Conservation (phyloP, 352 stramenopile genomes). For the Pythium sukuiense region DNA sequence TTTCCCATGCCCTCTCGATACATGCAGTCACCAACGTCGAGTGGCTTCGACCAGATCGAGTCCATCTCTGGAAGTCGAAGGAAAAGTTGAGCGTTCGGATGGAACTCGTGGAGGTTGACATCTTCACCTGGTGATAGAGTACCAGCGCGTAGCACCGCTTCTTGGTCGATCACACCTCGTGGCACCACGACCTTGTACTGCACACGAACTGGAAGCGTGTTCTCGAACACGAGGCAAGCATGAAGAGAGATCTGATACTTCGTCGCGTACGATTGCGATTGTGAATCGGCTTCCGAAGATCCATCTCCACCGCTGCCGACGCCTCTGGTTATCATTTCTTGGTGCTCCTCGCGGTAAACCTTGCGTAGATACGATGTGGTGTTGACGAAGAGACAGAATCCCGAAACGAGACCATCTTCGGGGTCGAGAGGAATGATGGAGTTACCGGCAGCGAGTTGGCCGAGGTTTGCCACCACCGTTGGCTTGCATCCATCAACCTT, state of each 20-base stretch:
- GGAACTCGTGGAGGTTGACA: constrained; percentile 81
- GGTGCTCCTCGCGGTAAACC: constrained; percentile 86
- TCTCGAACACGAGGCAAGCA: constrained; percentile 85
- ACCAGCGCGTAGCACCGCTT: constrained; percentile 50
- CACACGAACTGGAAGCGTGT: constrained; percentile 83
- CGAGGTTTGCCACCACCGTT: constrained; percentile 77
- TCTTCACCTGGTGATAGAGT: constrained; percentile 84
- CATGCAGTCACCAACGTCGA: constrained; percentile 80
- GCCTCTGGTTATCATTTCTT: constrained; percentile 64
- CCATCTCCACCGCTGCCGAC: neutral
- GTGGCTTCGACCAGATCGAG: constrained; percentile 73
- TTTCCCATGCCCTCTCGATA: constrained; percentile 77
- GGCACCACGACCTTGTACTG: constrained; percentile 73
- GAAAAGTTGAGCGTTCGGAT: constrained; percentile 67
- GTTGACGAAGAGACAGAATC: constrained; percentile 87
- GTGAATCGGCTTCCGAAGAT: constrained; percentile 22
- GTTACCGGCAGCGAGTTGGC: constrained; percentile 54
- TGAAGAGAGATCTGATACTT: constrained; percentile 88
- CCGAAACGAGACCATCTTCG: constrained; percentile 49
- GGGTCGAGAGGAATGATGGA: constrained; percentile 73
- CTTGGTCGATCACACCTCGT: constrained; percentile 18
- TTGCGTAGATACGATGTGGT: constrained; percentile 83
- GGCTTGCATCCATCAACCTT: constrained; percentile 84
- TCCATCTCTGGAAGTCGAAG: constrained; percentile 85
- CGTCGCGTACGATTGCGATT: constrained; percentile 75